Evolutionary conservation across 805 yeast genomes (phyloP).

Genomic region (Suhomyces sp.): DNA sequence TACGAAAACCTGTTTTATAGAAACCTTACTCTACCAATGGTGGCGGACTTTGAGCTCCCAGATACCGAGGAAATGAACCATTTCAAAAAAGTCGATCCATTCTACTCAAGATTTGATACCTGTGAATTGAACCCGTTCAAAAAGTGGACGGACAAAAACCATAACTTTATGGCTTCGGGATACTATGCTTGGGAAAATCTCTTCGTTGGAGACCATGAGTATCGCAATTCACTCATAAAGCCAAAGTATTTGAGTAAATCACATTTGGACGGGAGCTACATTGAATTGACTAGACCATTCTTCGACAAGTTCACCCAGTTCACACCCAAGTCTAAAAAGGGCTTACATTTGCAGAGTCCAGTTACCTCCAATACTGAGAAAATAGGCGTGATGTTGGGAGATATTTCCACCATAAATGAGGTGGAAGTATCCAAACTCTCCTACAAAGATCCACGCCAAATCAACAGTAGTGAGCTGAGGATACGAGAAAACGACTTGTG

Average conservation of each 20-base stretch:
- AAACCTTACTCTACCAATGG: slow-evolving; percentile 15
- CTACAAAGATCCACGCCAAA: slow-evolving; percentile 5
- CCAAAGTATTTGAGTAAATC: slow-evolving; percentile 34
- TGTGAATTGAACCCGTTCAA: slow-evolving; percentile 33
- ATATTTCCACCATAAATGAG: slow-evolving; percentile 18
- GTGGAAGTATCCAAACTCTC: slow-evolving; percentile 21
- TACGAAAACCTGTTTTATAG: slow-evolving; percentile 6
- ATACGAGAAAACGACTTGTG: slow-evolving; percentile 29
- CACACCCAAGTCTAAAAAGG: slow-evolving; percentile 17
- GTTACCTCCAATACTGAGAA: slow-evolving; percentile 21
- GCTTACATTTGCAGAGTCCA: slow-evolving; percentile 33
- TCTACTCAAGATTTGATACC: slow-evolving; percentile 14
- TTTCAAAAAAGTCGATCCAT: slow-evolving; percentile 15
- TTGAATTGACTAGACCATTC: slow-evolving; percentile 30
- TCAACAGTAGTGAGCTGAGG: slow-evolving; percentile 10
- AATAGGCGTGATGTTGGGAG: slow-evolving; percentile 30
- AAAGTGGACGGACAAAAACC: not conserved
- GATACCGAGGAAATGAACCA: slow-evolving; percentile 4
- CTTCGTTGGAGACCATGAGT: slow-evolving; percentile 45
- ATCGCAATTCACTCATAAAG: slow-evolving; percentile 36
- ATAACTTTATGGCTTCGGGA: slow-evolving; percentile 32
- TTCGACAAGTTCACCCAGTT: slow-evolving; percentile 26
- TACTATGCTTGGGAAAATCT: slow-evolving; percentile 38
- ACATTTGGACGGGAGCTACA: slow-evolving; percentile 21
- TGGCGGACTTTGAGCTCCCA: slow-evolving; percentile 11